These are phyloP conservation scores for Phytophthora vignae DNA, from an alignment of 352 stramenopile genomes.

Conservation along the genomic window DNA sequence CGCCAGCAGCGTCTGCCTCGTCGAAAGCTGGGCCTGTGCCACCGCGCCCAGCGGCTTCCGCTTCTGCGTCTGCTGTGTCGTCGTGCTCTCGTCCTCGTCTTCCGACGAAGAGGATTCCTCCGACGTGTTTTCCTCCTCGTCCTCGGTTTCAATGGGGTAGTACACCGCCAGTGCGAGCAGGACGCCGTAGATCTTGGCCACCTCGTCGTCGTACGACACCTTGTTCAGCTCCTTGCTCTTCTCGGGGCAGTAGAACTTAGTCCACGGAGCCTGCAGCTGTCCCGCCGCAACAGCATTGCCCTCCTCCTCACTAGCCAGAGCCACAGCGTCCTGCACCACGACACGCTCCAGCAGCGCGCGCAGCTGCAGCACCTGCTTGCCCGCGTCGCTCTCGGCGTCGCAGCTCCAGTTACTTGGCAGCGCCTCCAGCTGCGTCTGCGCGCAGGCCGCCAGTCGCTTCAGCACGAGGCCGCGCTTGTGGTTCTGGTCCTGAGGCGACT, in stretches of 20 bases:
- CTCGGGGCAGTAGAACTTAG: conserved; percentile 60
- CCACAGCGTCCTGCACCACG: conserved; percentile 44
- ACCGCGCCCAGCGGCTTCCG: conserved; percentile 33
- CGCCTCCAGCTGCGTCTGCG: conserved; percentile 24
- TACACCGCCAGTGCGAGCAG: conserved; percentile 58
- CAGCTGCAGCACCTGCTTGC: conserved; percentile 47
- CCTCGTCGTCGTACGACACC: conserved; percentile 46
- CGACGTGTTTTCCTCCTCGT: conserved; percentile 42
- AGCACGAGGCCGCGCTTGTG: conserved; percentile 53
- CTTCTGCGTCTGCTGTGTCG: conserved; percentile 12
- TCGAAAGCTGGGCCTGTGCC: conserved; percentile 44
- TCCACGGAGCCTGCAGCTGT: conserved; percentile 47
- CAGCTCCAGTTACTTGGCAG: conserved; percentile 51
- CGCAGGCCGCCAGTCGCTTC: conserved; percentile 33
- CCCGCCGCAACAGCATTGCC: not conserved
- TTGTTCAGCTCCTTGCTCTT: conserved; percentile 41
- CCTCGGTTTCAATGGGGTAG: conserved; percentile 56
- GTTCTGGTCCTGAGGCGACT: conserved; percentile 34
- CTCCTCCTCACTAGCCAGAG: conserved; percentile 11
- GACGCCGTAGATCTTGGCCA: conserved; percentile 60
- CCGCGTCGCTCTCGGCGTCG: conserved; percentile 11
- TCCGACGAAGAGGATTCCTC: conserved; percentile 48
- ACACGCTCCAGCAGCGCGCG: conserved; percentile 54
- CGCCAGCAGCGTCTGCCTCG: conserved; percentile 50
- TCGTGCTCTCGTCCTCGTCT: conserved; percentile 34